A percentile compares a stretch with the other conserved stretches of the same genome.
Evolutionary conservation across 495 filamentous ascomycete genomes (phyloP).

Genomic region (Tuber microsphaerosporum): DNA sequence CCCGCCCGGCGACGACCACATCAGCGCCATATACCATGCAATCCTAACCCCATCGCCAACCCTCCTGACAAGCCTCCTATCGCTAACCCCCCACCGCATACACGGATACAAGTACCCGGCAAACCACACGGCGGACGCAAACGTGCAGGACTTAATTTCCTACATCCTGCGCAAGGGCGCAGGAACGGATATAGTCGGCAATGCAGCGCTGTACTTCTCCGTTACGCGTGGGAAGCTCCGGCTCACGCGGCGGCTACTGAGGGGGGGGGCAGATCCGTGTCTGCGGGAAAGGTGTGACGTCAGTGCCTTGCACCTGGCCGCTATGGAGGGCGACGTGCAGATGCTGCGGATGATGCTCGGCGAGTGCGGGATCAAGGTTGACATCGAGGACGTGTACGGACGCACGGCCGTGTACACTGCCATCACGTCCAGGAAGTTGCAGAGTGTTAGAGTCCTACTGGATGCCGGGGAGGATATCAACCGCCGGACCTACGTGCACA

Average conservation of each 20-base stretch:
- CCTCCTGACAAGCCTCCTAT: not conserved
- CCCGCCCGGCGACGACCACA: not conserved
- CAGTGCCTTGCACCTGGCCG: not conserved
- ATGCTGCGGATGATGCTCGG: not conserved
- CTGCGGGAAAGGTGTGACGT: not conserved
- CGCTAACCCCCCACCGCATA: not conserved
- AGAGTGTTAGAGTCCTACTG: not conserved
- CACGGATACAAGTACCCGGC: conserved; percentile 2
- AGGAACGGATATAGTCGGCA: not conserved
- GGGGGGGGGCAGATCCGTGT: not conserved
- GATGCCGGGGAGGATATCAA: not conserved
- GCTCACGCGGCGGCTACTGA: not conserved
- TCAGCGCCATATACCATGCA: not conserved
- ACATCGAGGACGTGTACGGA: not conserved
- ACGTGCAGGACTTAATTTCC: not conserved
- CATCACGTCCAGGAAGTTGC: not conserved
- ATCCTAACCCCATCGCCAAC: not conserved
- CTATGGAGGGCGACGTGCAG: not conserved
- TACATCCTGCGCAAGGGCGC: not conserved
- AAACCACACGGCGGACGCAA: not conserved
- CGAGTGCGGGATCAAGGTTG: not conserved
- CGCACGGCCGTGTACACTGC: not conserved
- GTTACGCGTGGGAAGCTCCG: not conserved
- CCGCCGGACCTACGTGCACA: not conserved
- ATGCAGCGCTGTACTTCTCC: not conserved